Evolutionary conservation across 2,329 filamentous ascomycete species (phyloP).

Genomic region (Microdochium paspali): DNA sequence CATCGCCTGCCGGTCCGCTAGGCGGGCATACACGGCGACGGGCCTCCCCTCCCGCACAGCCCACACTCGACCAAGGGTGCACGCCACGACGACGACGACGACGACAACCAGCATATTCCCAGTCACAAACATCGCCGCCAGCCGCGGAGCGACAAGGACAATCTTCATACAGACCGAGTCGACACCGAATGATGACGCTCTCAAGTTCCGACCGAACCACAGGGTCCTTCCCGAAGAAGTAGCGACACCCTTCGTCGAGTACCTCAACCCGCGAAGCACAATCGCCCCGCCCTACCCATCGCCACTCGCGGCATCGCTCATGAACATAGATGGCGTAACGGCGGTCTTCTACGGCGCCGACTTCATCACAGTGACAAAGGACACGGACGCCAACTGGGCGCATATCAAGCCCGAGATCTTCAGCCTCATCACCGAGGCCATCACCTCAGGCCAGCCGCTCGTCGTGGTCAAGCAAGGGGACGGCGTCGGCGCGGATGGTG

Average conservation of each 20-base stretch:
- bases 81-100: not conserved
- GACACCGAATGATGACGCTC: constrained; percentile 88
- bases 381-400: constrained; percentile 80
- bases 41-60: constrained; percentile 12
- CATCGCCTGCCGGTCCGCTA: constrained; percentile 15
- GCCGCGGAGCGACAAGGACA: constrained; percentile 46
- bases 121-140: not conserved
- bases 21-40: constrained; percentile 15
- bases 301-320: constrained; percentile 78
- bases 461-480: constrained; percentile 59
- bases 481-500: constrained; percentile 19
- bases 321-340: constrained; percentile 91
- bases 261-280: constrained; percentile 79
- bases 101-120: not conserved
- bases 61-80: constrained; percentile 13
- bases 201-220: constrained; percentile 94
- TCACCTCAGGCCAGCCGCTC: constrained; percentile 74
- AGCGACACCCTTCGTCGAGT: constrained; percentile 76
- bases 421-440: constrained; percentile 84
- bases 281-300: constrained; percentile 84
- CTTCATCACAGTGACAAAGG: constrained; percentile 95
- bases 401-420: constrained; percentile 95
- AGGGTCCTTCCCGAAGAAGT: constrained; percentile 69
- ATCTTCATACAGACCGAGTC: constrained; percentile 98
- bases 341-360: constrained; percentile 90